Evolutionary conservation across 257 asterid species (phyloP).

Genomic region (Nicotiana undulata): DNA sequence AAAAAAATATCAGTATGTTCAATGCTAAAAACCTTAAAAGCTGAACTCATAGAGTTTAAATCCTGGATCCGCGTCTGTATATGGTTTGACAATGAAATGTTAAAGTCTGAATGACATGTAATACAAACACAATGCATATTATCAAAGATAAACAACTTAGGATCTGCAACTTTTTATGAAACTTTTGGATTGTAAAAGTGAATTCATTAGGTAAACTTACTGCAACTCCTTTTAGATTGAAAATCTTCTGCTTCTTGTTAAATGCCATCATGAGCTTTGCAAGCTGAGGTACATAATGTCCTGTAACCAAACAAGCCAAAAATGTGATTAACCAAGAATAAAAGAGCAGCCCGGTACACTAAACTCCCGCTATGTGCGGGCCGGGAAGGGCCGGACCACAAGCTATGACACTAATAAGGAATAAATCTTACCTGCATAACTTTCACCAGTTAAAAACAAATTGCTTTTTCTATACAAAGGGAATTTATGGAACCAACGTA

Average conservation of each 20-base stretch:
- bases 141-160: background rate
- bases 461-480: constrained; percentile 40
- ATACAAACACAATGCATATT: background rate
- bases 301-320: constrained; percentile 21
- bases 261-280: constrained; percentile 51
- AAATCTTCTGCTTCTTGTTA: constrained; percentile 38
- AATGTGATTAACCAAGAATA: background rate
- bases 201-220: constrained; percentile 26
- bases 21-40: too few species aligned
- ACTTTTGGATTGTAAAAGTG: background rate
- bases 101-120: background rate
- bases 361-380: too few species aligned
- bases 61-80: too few species aligned
- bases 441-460: constrained; percentile 63
- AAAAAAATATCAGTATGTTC: too few species aligned
- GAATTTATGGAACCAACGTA: constrained; percentile 51
- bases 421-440: constrained; percentile 50
- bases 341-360: too few species aligned
- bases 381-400: too few species aligned
- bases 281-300: constrained; percentile 69
- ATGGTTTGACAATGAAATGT: too few species aligned
- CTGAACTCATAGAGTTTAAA: too few species aligned
- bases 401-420: background rate
- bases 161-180: background rate
- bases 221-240: constrained; percentile 62